Evolutionary conservation across 345 rosid genomes (phyloP).

Genomic region (Boechera divaricarpa): DNA sequence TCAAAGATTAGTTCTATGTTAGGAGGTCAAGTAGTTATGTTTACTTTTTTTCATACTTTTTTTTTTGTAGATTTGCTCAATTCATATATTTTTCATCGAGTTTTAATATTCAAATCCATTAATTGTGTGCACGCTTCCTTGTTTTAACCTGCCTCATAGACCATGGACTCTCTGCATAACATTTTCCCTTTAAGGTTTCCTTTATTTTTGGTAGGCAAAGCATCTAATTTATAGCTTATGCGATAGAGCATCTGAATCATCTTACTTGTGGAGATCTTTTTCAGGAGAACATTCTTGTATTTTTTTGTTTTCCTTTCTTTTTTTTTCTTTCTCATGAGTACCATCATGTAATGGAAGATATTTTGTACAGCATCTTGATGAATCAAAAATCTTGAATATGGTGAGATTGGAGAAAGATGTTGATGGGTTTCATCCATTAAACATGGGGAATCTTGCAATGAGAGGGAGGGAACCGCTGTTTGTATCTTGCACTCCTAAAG

Average conservation of each 20-base stretch:
- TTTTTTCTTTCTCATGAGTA: not conserved
- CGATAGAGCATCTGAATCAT: constrained; percentile 6
- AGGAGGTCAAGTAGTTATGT: constrained; percentile 11
- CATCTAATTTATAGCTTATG: constrained; percentile 13
- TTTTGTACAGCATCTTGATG: constrained; percentile 81
- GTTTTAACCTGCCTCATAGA: constrained; percentile 5
- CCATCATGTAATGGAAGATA: constrained; percentile 32
- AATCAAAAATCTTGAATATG: constrained; percentile 68
- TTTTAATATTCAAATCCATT: not conserved
- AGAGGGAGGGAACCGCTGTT: constrained; percentile 89
- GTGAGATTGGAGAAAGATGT: constrained; percentile 85
- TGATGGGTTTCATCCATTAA: constrained; percentile 85
- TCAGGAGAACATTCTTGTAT: not conserved
- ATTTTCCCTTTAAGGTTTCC: not conserved
- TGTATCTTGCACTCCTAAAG: constrained; percentile 89
- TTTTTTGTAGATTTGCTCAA: not conserved
- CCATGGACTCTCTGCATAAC: not conserved
- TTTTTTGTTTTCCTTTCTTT: not conserved
- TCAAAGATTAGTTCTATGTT: constrained; percentile 25
- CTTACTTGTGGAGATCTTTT: not conserved
- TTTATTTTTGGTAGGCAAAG: not conserved
- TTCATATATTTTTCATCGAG: not conserved
- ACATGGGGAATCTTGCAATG: constrained; percentile 94
- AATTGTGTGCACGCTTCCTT: not conserved
- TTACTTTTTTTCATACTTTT: not conserved